Evolutionary conservation across 805 yeast species (phyloP), one percentile per base, ranked within the genome.

Genomic region (Kuraishia ogatae): DNA sequence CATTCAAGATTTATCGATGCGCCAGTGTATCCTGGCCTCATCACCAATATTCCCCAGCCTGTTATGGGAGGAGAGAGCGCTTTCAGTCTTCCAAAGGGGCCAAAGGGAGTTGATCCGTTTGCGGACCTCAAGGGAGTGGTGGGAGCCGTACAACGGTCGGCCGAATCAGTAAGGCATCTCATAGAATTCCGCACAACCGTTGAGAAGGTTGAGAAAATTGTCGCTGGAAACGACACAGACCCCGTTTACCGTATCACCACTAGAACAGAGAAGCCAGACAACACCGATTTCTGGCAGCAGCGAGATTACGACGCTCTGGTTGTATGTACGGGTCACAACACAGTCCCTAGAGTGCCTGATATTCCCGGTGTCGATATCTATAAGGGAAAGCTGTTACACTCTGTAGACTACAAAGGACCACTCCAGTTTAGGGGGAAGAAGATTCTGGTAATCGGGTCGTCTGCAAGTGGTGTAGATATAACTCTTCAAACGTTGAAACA

Each of bases 391-490:
- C 19, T 49, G n/a, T 23, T n/a, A 6, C 51, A 49, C 35, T n/a
- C 51, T 23, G 20, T 23, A 2, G 21, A 22, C 13, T 49, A 23
- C 35, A 20, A 19, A n/a, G 51, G 35, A 2, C 51, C 51, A n/a
- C 29, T n/a, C 8, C 35, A n/a, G 35, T 49, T 23, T 26, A 24
- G 10, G 35, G 51, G 35, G 4, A 64, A 73, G 57, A 69, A 62
- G 8, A 76, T 76, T 8, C 55, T 70, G 23, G 64, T 70, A 23
- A 58, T 70, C 35, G 74, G 74, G 49, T 67, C 84, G 61, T 82
- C 85, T 11, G 86, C 94, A 1, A 83, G 90, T 29, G 96, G 93
- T 26, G 79, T 82, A 20, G 96, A 90, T 64, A 71, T 85, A 47
- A 78, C 87, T 1, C 74, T 74, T 50, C 89, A 84, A 62, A 61